Base-by-base conservation (phyloP, 768 basidiomycete genomes). In the Mycena rosella region DNA sequence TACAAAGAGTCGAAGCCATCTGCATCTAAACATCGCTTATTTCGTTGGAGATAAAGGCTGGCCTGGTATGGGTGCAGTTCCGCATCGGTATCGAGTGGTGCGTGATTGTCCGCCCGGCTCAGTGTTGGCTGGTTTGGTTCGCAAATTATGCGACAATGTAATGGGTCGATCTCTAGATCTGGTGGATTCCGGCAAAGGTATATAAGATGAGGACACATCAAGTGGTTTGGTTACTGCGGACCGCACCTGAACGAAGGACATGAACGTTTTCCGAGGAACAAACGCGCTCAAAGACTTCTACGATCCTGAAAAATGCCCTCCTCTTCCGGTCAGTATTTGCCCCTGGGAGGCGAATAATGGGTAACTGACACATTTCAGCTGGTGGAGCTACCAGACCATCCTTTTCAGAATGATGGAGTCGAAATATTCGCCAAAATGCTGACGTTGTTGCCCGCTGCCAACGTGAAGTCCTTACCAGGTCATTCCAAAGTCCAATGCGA, bases 391-490 rank as follows among this genome's bases (percentile, higher is more conserved):
- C 68, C 68, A 9, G 49, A 18, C 26, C 68, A 69, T 47, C 68
- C 63, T 3, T 69, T 69, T 36, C 34, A 58, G 27, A 27, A 18
- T 18, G 54, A 65, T 17, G 63, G 63, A 1, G 63, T 69, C 40
- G 42, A 63, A 15, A 69, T 69, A 45, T 69, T 32, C 34, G 68
- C 68, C 36, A 69, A 69, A 48, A 69, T 69, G 68, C 26, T 69
- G 42, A 69, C 63, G 26, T 30, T 69, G 17, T 17, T 63, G 13
- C 68, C 68, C 0, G 61, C 67, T 7, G 62, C 54, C 3, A 69
- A 69, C 51, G 67, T 69, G n/a, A 69, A 69, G 17, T 51, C 67
- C 20, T 36, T 69, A 18, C 61, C 67, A 38, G 67, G 66, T 62
- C 5, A 34, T 27, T 32, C 29, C 4, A 20, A 9, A 51, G 1